Conservation (phyloP, 2,329 filamentous ascomycete genomes). For the Verticillium longisporum region DNA sequence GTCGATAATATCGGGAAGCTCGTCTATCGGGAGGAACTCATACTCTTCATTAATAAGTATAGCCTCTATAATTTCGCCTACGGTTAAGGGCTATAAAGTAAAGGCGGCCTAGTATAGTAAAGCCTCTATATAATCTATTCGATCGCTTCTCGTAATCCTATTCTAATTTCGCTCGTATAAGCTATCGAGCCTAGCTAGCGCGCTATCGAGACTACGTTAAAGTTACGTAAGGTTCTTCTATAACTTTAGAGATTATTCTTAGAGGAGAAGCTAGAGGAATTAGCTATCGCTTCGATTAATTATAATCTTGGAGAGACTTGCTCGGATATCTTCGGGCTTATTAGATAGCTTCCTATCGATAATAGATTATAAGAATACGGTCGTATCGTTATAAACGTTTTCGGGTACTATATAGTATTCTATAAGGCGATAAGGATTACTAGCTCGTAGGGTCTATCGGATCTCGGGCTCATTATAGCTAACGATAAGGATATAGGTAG, state of each 20-base stretch:
- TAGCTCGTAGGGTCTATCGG: slow-evolving; percentile 8
- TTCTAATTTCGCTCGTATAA: slow-evolving; percentile 24
- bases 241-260: slow-evolving; percentile 15
- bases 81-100: slow-evolving; percentile 10
- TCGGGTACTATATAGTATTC: slow-evolving; percentile 14
- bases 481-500: slow-evolving; percentile 14
- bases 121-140: slow-evolving; percentile 15
- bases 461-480: slow-evolving; percentile 19
- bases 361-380: slow-evolving; percentile 15
- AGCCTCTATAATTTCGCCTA: slow-evolving; percentile 18
- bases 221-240: slow-evolving; percentile 21
- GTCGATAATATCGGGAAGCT: slow-evolving; percentile 18
- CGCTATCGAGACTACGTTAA: slow-evolving; percentile 16
- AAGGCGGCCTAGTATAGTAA: slow-evolving; percentile 24
- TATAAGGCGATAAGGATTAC: background rate
- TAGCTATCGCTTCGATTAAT: slow-evolving; percentile 21
- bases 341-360: slow-evolving; percentile 20
- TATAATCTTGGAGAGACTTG: slow-evolving; percentile 16
- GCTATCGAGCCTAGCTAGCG: slow-evolving; percentile 17
- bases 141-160: slow-evolving; percentile 11
- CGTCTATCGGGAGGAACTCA: slow-evolving; percentile 13
- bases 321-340: slow-evolving; percentile 12
- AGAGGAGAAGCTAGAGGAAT: slow-evolving; percentile 25
- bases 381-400: slow-evolving; percentile 17
- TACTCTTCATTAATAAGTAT: slow-evolving; percentile 11